Evolutionary conservation across 108 stramenopile genomes (phyloP).

Genomic region (Schizochytrium sp.): DNA sequence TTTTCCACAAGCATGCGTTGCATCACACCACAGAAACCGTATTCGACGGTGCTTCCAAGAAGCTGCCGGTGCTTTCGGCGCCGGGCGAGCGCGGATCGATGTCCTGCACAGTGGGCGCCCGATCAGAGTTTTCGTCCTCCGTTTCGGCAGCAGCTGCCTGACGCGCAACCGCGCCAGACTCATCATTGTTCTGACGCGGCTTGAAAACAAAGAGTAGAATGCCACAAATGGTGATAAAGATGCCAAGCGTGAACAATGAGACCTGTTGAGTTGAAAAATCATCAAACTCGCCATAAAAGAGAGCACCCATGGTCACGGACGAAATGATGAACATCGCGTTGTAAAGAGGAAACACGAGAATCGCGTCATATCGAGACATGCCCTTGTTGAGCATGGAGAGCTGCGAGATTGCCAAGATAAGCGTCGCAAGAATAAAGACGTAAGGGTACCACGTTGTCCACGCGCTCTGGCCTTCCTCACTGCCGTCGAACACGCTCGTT

Average conservation of each 20-base stretch:
- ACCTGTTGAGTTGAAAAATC: neutral
- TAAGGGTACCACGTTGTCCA: neutral
- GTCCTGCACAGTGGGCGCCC: neutral
- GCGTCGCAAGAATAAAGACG: neutral
- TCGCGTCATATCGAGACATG: neutral
- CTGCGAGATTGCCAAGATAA: neutral
- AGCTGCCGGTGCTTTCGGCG: too few relatives aligned
- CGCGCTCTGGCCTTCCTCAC: neutral
- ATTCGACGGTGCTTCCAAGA: too few relatives aligned
- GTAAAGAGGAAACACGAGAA: neutral
- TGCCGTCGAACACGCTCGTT: neutral
- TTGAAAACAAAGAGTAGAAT: conserved; percentile 1
- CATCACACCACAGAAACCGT: too few relatives aligned
- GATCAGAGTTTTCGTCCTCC: neutral
- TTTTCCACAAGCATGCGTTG: too few relatives aligned
- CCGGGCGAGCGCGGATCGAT: neutral
- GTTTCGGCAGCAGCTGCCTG: neutral
- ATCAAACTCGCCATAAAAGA: conserved; percentile 9
- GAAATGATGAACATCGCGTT: neutral
- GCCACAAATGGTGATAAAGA: neutral
- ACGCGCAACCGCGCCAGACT: neutral
- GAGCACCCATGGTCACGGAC: neutral
- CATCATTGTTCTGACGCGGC: neutral
- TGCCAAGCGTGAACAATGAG: neutral
- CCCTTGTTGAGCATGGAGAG: neutral